Base-by-base conservation (phyloP, 352 stramenopile species). In the Pythium insidiosum region DNA sequence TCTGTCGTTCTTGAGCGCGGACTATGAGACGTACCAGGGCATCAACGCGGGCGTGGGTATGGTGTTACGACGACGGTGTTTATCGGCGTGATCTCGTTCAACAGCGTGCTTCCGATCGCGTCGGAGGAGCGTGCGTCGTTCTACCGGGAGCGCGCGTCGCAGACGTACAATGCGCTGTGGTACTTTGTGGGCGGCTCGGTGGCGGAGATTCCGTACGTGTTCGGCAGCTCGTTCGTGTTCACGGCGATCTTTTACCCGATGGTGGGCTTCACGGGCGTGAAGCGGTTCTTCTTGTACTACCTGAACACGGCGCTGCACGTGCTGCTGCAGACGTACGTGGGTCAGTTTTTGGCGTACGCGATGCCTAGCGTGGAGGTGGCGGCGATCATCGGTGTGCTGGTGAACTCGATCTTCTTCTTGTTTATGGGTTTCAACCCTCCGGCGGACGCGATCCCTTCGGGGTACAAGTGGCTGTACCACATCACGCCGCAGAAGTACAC, bases 141-240 rank as follows among this genome's bases (percentile, higher is more conserved):
- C 53, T 97, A 97, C 66, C 65, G 86, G 9, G 88, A 97, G 51
- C 82, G 90, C 25, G 72, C 77, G n/a, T 72, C 84, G 13, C 52
- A 86, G 48, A 96, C 92, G 53, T 97, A 97, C 47, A 64, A 79
- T 29, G 56, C 77, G 23, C 48, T 69, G 3, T 74, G 81, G 47
- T 88, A 96, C 43, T 73, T 70, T 21, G 47, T 94, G 47, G 38
- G 13, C 18, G n/a, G 35, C 18, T 55, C 41, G 34, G 49, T 37
- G 30, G 18, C 22, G 13, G n/a, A n/a, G n/a, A n/a, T n/a, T n/a
- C n/a, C n/a, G n/a, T n/a, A n/a, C n/a, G n/a, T n/a, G n/a, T n/a
- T n/a, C n/a, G n/a, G n/a, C n/a, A n/a, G n/a, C n/a, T n/a, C n/a
- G n/a, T n/a, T n/a, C n/a, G n/a, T n/a, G n/a, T n/a, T n/a, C n/a